These are phyloP conservation scores for Emydomyces testavorans DNA, from an alignment of 2,329 filamentous ascomycete species.

Conservation along the genomic window DNA sequence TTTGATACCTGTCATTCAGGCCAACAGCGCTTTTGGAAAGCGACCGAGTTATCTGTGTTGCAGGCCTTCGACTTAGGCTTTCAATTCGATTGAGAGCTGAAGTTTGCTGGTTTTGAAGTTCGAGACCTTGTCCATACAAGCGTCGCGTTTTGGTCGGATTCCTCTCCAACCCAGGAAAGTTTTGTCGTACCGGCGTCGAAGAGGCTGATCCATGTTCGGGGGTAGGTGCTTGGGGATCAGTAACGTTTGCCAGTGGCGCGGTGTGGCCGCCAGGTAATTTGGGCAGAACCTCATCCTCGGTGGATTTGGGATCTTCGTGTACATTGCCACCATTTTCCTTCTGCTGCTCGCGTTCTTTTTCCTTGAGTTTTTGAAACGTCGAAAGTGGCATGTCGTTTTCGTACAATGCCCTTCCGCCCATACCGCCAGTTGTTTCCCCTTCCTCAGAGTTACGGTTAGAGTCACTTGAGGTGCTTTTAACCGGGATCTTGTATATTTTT, in stretches of 20 bases:
- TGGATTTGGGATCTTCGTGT: not conserved
- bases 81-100: conserved; percentile 70
- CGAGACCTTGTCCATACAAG: conserved; percentile 72
- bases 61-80: conserved; percentile 54
- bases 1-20: conserved; percentile 42
- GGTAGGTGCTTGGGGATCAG: conserved; percentile 56
- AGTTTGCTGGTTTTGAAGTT: conserved; percentile 68
- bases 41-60: conserved; percentile 35
- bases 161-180: conserved; percentile 44
- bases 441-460: conserved; percentile 32
- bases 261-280: conserved; percentile 56
- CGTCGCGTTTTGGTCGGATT: conserved; percentile 59
- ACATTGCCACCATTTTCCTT: conserved; percentile 21
- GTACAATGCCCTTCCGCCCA: conserved; percentile 61
- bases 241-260: conserved; percentile 80
- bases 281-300: conserved; percentile 45
- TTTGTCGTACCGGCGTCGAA: conserved; percentile 21
- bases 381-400: conserved; percentile 77
- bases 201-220: conserved; percentile 19
- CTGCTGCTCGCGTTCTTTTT: conserved; percentile 37
- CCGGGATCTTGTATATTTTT: conserved; percentile 81
- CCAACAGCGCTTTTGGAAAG: conserved; percentile 53
- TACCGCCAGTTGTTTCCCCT: conserved; percentile 31
- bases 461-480: conserved; percentile 31
- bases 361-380: conserved; percentile 59